Conservation (phyloP, 352 stramenopile genomes). For the Phytopythium litorale region DNA sequence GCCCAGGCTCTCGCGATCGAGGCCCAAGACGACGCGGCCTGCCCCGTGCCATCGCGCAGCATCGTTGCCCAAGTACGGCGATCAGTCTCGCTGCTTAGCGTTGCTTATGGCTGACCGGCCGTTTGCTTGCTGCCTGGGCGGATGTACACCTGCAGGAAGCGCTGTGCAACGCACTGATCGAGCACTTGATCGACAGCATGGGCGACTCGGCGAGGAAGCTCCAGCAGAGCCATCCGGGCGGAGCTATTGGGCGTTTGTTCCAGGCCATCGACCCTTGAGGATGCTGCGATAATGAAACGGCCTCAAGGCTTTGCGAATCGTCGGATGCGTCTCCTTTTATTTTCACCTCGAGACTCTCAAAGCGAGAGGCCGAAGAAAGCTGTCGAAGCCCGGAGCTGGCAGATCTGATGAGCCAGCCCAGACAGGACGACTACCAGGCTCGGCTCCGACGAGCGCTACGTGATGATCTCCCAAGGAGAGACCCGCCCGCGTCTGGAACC, state of each 20-base stretch:
- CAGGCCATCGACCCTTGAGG: background rate
- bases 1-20: conserved; percentile 37
- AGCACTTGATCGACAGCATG: conserved; percentile 44
- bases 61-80: conserved; percentile 64
- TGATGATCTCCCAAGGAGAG: background rate
- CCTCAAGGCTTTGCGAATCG: background rate
- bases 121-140: background rate
- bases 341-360: background rate
- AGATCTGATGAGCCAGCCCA: background rate
- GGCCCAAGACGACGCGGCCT: conserved; percentile 38
- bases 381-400: background rate
- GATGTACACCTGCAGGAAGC: conserved; percentile 36
- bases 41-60: conserved; percentile 69
- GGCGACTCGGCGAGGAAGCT: conserved; percentile 28
- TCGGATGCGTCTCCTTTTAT: background rate
- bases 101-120: background rate
- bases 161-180: conserved; percentile 68
- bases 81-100: no score
- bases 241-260: conserved; percentile 41
- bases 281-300: background rate
- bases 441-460: background rate
- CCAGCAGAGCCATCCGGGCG: conserved; percentile 59
- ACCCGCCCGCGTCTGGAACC: background rate
- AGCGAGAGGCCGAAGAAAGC: background rate
- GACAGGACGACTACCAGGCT: background rate